Evolutionary conservation across 208 protist species (phyloP), one percentile per base, ranked within the genome.

Genomic region (Crithidia fasciculata): DNA sequence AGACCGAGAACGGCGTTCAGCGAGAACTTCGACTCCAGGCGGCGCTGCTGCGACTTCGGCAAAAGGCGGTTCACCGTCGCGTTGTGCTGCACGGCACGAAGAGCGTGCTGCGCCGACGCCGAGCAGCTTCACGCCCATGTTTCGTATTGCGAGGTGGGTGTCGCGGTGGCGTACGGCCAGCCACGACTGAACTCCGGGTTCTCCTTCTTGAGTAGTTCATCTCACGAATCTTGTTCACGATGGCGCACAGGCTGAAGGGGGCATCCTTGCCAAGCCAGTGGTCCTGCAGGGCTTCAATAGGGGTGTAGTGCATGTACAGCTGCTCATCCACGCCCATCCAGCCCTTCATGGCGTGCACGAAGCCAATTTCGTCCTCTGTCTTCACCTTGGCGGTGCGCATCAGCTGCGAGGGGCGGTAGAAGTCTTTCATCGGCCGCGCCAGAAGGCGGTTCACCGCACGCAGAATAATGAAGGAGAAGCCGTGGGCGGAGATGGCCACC

Each of bases 171-270:
- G 79, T 54, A 92, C 83, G 7, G 90, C 87, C 18, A 97, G 78
- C 90, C 92, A 97, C 55, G 90, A 95, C 81, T 93, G 90, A 94
- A 91, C 82, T 97, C 90, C 1, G 92, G 90, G 66, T 95, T 97
- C 63, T 93, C 82, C 63, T 85, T 81, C 78, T 92, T 93, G 19
- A 97, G 64, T 95, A 94, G 37, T 86, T 87, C 89, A 97, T 95
- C 81, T 97, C 90, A 36, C 92, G 84, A 58, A 97, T 75, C 66
- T 97, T 97, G 67, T 95, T 95, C 16, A 97, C 80, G 12, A 97
- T 94, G 36, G 92, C 68, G 73, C 84, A 84, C 43, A 97, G 61
- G 59, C 72, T 90, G 77, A 97, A 97, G 2, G 92, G 90, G 5
- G 92, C 92, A 71, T 97, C 92, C 69, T 87, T 82, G 49, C 92